Base-by-base conservation (phyloP, 257 asterid genomes). In the Nicotiana benthamiana region DNA sequence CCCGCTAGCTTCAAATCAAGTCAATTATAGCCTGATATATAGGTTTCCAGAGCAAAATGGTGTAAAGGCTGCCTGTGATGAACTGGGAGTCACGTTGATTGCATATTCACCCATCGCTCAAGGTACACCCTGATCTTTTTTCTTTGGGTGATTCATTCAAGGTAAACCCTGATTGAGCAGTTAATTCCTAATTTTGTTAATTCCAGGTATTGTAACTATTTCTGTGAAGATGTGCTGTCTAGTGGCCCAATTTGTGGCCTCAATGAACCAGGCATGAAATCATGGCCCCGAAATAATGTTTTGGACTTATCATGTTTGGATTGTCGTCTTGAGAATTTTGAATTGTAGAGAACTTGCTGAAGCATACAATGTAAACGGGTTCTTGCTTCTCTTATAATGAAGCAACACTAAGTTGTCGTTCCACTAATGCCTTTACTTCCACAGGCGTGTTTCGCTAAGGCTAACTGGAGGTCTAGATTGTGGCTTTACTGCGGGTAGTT, bases 71-170 rank as follows among this genome's bases (percentile, higher is more conserved):
- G 83, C 99, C 34, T 93, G 98, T 72, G 97, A 94, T 75, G 98
- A 94, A 81, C 94, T 94, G 64, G 98, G 98, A 22, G 81, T 94
- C 86, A 89, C 96, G 52, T 86, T 94, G 43, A 92, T 94, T 40
- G 98, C 97, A 18, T 91, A 91, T 84, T 94, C 98, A 18, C 98
- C 97, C n/a, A 91, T 94, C 75, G 98, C 99, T 82, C 99, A 95
- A 90, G 98, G 99, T 94, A 72, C 81, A 36, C 27, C 63, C 26
- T 54, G 24, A 18, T 59, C 43, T 0, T 34, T 56, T 81, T 81
- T 26, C 28, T 79, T 51, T 36, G 66, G 83, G 40, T 22, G 34
- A 32, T 32, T 5, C 36, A 32, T 17, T 77, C 65, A 6, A 8
- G 52, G 13, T 11, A 46, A 68, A 60, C 22, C 74, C 72, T 63